Conservation (phyloP, 2,329 filamentous ascomycete genomes). For the Periconia digitata region DNA sequence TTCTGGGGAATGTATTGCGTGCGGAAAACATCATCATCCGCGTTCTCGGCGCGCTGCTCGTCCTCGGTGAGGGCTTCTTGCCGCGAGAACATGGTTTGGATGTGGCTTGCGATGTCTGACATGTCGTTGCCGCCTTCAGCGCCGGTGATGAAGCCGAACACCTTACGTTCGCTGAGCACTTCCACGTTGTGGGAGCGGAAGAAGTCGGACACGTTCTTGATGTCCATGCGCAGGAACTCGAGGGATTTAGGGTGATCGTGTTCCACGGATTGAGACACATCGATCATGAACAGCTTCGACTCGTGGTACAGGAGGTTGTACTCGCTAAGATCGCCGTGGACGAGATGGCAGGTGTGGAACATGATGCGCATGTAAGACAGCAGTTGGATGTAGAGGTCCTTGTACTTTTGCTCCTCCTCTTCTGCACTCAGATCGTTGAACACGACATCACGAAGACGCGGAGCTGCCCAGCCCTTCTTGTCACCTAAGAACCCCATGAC, state of each 20-base stretch:
- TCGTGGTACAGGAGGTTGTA: slow-evolving; percentile 96
- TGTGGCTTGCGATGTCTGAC: slow-evolving; percentile 59
- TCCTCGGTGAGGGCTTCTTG: slow-evolving; percentile 53
- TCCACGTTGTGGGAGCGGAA: slow-evolving; percentile 86
- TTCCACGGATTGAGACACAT: slow-evolving; percentile 96
- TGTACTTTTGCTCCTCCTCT: slow-evolving; percentile 68
- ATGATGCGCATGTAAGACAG: slow-evolving; percentile 87
- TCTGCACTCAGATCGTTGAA: slow-evolving; percentile 65
- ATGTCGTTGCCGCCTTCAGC: slow-evolving; percentile 62
- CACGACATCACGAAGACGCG: slow-evolving; percentile 82
- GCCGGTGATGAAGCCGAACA: slow-evolving; percentile 81
- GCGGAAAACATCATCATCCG: slow-evolving; percentile 90
- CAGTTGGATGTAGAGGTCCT: slow-evolving; percentile 76
- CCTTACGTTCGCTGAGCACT: slow-evolving; percentile 72
- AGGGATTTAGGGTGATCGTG: slow-evolving; percentile 90
- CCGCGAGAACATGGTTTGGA: slow-evolving; percentile 69
- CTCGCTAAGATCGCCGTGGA: slow-evolving; percentile 96
- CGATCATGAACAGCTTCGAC: slow-evolving; percentile 84
- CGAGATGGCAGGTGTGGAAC: slow-evolving; percentile 88
- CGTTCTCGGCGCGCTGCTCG: slow-evolving; percentile 62
- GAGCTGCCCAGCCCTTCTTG: slow-evolving; percentile 82
- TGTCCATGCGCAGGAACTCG: slow-evolving; percentile 96
- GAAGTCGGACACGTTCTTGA: slow-evolving; percentile 95
- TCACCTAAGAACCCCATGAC: slow-evolving; percentile 94
- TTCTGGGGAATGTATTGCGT: slow-evolving; percentile 97